These are phyloP conservation scores for Hemisphaericaspora nanyangensis DNA, from an alignment of 805 yeast species.

Conservation along the genomic window DNA sequence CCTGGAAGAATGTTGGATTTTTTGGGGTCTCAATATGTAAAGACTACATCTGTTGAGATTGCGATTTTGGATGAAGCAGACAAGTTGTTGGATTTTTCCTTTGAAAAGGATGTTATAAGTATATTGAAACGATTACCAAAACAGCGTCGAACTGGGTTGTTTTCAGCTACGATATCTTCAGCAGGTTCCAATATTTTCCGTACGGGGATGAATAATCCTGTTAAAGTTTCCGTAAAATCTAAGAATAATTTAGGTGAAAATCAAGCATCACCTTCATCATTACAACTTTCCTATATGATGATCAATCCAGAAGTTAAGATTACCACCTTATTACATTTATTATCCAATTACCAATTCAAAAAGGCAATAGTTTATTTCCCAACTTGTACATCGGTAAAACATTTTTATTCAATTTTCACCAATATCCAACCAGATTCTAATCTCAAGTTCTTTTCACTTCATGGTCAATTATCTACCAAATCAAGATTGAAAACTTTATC, in stretches of 20 bases:
- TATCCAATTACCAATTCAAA: constrained; percentile 54
- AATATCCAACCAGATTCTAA: constrained; percentile 26
- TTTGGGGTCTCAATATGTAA: constrained; percentile 53
- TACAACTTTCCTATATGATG: constrained; percentile 58
- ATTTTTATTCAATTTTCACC: constrained; percentile 60
- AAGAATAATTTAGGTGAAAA: constrained; percentile 15
- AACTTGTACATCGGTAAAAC: constrained; percentile 80
- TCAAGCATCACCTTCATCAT: constrained; percentile 55
- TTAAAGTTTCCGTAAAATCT: constrained; percentile 73
- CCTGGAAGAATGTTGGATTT: constrained; percentile 88
- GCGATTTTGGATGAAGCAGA: constrained; percentile 93
- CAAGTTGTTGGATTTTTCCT: constrained; percentile 73
- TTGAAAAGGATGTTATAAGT: constrained; percentile 61
- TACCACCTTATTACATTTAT: constrained; percentile 50
- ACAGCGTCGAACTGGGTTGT: constrained; percentile 89
- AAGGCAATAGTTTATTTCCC: constrained; percentile 92
- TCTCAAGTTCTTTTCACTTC: constrained; percentile 63
- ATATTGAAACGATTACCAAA: constrained; percentile 74
- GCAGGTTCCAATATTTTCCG: constrained; percentile 77
- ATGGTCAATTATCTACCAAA: constrained; percentile 84
- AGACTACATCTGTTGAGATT: constrained; percentile 62
- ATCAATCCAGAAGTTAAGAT: constrained; percentile 61
- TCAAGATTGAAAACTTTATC: constrained; percentile 72
- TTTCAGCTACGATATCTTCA: constrained; percentile 87
- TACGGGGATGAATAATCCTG: constrained; percentile 92